phyloP scores from a whole-genome alignment of 2,329 filamentous ascomycete species.

The Didymosphaeria variabile region DNA sequence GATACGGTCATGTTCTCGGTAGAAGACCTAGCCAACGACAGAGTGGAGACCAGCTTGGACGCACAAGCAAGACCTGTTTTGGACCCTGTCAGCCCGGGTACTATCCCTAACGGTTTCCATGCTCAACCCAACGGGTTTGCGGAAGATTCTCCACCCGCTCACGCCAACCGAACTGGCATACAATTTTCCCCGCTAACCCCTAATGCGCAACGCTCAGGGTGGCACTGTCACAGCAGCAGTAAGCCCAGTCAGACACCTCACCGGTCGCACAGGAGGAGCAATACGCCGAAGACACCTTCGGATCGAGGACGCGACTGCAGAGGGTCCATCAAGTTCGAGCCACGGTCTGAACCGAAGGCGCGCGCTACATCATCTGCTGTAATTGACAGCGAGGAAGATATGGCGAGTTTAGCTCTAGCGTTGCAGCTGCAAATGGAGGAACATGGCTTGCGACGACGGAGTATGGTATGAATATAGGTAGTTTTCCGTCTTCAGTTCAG shows the following conservation, averaged over 20 bases:
- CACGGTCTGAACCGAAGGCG: slow-evolving; percentile 19
- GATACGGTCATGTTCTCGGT: slow-evolving; percentile 47
- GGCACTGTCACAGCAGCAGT: slow-evolving; percentile 21
- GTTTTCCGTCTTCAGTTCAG: slow-evolving; percentile 3
- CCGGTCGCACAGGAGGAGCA: slow-evolving; percentile 31
- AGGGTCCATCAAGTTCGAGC: slow-evolving; percentile 40
- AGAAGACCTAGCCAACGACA: slow-evolving; percentile 35
- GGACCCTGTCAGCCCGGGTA: slow-evolving; percentile 40
- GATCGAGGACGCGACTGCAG: slow-evolving; percentile 34
- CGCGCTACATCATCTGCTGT: slow-evolving; percentile 19
- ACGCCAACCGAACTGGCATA: slow-evolving; percentile 23
- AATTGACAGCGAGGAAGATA: slow-evolving; percentile 30
- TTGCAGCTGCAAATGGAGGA: slow-evolving; percentile 42
- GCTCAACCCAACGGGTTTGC: slow-evolving; percentile 15
- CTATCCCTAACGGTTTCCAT: slow-evolving; percentile 16
- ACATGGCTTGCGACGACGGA: slow-evolving; percentile 40
- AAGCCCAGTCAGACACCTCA: slow-evolving; percentile 36
- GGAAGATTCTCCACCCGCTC: slow-evolving; percentile 15
- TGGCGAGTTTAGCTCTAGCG: slow-evolving; percentile 41
- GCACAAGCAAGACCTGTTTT: slow-evolving; percentile 30
- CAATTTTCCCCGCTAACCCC: slow-evolving; percentile 18
- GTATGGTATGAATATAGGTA: slow-evolving; percentile 23
- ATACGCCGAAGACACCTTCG: slow-evolving; percentile 41
- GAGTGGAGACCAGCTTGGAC: slow-evolving; percentile 23
- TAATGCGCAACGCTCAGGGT: slow-evolving; percentile 18